Evolutionary conservation across 2,329 filamentous ascomycete genomes (phyloP).

Genomic region (Arthrocladium fulminans): DNA sequence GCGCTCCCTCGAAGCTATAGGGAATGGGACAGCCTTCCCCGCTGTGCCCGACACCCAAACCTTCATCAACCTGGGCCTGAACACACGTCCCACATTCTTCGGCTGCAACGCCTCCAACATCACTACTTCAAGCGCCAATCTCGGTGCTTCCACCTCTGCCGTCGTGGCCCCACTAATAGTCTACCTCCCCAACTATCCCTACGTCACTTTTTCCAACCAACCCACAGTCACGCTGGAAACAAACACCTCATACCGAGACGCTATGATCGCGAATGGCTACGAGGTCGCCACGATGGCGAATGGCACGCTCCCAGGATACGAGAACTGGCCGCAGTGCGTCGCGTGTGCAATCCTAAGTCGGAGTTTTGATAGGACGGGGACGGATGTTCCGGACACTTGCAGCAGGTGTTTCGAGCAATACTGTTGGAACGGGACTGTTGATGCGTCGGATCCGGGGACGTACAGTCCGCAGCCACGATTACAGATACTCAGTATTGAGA

Average conservation of each 20-base stretch:
- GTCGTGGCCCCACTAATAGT: constrained; percentile 61
- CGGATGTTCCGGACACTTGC: constrained; percentile 62
- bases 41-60: constrained; percentile 64
- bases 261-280: constrained; percentile 79
- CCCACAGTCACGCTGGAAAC: constrained; percentile 33
- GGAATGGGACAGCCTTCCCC: constrained; percentile 64
- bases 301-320: constrained; percentile 52
- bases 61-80: constrained; percentile 68
- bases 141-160: constrained; percentile 10
- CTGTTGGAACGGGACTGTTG: constrained; percentile 82
- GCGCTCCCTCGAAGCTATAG: constrained; percentile 50
- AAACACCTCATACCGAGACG: constrained; percentile 52
- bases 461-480: constrained; percentile 35
- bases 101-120: constrained; percentile 63
- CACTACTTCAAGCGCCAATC: constrained; percentile 32
- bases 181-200: constrained; percentile 81
- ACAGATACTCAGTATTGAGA: not conserved
- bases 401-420: constrained; percentile 67
- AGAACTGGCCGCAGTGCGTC: constrained; percentile 71
- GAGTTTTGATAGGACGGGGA: constrained; percentile 62
- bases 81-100: constrained; percentile 69
- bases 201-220: constrained; percentile 65
- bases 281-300: constrained; percentile 77
- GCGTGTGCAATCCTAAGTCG: constrained; percentile 77
- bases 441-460: constrained; percentile 49